These are phyloP conservation scores for Sanghuangporus baumii DNA, from an alignment of 1,284 basidiomycete genomes.

Conservation along the genomic window DNA sequence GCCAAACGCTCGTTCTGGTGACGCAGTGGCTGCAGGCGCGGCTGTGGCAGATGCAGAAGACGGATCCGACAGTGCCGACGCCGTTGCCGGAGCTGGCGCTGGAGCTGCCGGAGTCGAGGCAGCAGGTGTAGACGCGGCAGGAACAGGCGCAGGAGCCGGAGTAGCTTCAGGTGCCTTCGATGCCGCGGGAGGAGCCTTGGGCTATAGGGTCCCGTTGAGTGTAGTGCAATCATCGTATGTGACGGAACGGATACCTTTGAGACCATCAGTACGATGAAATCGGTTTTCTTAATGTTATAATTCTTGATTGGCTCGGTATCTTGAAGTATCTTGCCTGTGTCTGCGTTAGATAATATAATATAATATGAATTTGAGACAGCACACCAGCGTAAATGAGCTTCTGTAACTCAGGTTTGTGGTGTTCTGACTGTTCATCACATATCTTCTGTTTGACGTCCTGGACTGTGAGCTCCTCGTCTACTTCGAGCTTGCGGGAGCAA, in stretches of 20 bases:
- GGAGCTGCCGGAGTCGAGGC: constrained; percentile 29
- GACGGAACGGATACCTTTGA: constrained; percentile 64
- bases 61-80: constrained; percentile 30
- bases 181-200: constrained; percentile 34
- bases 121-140: constrained; percentile 24
- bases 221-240: constrained; percentile 1
- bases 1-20: constrained; percentile 35
- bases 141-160: constrained; percentile 17
- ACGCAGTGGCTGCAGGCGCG: constrained; percentile 29
- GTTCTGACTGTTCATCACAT: constrained; percentile 52
- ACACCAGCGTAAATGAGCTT: constrained; percentile 95
- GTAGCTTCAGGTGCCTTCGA: constrained; percentile 25
- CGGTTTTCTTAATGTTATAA: constrained; percentile 96
- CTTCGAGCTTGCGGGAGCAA: constrained; percentile 58
- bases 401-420: constrained; percentile 69
- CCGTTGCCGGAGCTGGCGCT: constrained; percentile 27
- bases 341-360: constrained; percentile 2
- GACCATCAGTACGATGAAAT: constrained; percentile 98
- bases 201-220: constrained; percentile 31
- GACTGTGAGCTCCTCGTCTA: constrained; percentile 73
- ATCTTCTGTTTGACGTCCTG: constrained; percentile 86
- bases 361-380: constrained; percentile 18
- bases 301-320: constrained; percentile 88
- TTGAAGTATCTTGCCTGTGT: constrained; percentile 82
- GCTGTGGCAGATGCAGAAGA: constrained; percentile 33